Evolutionary conservation across 441 rosid species (phyloP), one percentile per base, ranked within the genome.

Genomic region (Gossypium trilobum): DNA sequence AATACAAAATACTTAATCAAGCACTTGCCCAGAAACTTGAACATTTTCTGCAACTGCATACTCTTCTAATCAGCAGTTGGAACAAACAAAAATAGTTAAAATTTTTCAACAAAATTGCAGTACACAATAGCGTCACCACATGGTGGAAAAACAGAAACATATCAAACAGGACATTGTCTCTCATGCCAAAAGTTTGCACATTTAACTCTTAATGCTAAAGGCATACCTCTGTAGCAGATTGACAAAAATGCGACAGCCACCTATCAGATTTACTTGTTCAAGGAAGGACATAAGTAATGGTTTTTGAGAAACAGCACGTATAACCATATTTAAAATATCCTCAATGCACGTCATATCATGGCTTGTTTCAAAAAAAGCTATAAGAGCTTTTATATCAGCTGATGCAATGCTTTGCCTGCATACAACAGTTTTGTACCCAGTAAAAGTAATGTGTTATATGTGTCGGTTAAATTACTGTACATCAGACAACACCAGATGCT

Each of bases 291-390:
- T 79, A 81, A 91, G 96, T 79, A 91, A 75, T 65, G 82, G 77
- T 80, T 88, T 86, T 76, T 92, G 92, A 64, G 98, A 88, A 68
- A 91, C 84, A 80, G 94, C 91, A 75, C 97, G 97, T 70, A 95
- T 89, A 82, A 91, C 82, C 99, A 92, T 91, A 82, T 89, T 97
- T 74, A 95, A 75, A 77, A 91, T 85, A 87, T 95, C 99, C 83
- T 95, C 99, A 75, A 95, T 82, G 83, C 98, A 92, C 59, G 91
- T 75, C 90, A 87, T 84, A 87, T 95, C 99, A 78, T 88, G 91
- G 82, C 96, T 92, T 63, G 88, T 88, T 82, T 95, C 97, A 75
- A 91, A 91, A 81, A 89, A 95, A 14, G 96, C 88, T 72, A 88
- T 66, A 65, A 95, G 88, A 56, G 95, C 88, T 74, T 85, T 92